Base-by-base conservation (phyloP, 768 basidiomycete genomes). In the Boletus barrowsii region DNA sequence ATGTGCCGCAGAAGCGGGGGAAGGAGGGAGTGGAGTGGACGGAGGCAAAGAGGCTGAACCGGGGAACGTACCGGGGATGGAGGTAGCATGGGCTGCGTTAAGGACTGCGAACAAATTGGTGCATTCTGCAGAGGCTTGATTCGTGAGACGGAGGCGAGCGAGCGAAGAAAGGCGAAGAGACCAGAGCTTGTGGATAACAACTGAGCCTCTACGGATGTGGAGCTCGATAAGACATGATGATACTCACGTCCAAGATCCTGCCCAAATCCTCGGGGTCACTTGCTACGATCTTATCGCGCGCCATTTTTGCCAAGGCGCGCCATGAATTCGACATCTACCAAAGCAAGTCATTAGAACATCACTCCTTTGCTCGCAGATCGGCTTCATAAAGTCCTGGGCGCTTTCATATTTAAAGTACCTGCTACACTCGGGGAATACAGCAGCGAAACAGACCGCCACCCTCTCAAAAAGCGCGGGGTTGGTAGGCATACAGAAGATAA, bases 251-350 rank as follows among this genome's bases (percentile, higher is more conserved):
- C 30, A 93, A 75, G 53, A 92, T 79, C 55, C 80, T 75, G 10
- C 67, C 65, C 44, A 90, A 59, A 52, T 91, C 86, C 58, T 83
- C 83, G 1, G 90, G 88, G 59, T 87, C 79, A 47, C 87, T 75
- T 17, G 78, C 75, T 20, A 92, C 83, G 50, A 93, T 80, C 32
- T 83, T 77, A 67, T 93, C 90, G 64, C 87, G 80, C 33, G 90
- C 89, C 87, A 91, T 90, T 58, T 75, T 79, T n/a, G 90, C 90
- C 51, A 93, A 64, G 1, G 90, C 83, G 49, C 91, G 79, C 91
- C 91, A 93, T 65, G 86, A 90, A 62, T 93, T 93, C 39, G 87
- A 84, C 86, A 90, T 90, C 90, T 93, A 61, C 35, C 57, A 24
- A 49, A 56, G 41, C 29, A 2, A 46, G 5, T 30, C 4, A 48